Percentiles rank a stretch among this genome's conserved stretches.
Conservation (phyloP, 768 basidiomycete species). For the Royoungia palumana region DNA sequence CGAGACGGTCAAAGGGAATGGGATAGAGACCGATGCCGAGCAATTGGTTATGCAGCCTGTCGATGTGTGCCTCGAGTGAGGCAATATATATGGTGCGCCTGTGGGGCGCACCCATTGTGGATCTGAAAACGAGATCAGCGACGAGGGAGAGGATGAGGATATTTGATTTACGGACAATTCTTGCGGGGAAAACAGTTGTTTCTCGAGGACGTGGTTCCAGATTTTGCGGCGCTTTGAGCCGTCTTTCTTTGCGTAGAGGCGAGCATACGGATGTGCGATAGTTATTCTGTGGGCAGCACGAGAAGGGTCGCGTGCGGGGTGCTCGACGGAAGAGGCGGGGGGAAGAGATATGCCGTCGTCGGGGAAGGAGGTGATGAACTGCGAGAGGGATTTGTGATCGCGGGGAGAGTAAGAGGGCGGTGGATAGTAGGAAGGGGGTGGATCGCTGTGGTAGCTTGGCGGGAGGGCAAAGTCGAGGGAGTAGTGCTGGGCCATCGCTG, state of each 20-base stretch:
- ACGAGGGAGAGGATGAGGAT: neutral
- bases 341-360: slow-evolving; percentile 24
- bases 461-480: slow-evolving; percentile 9
- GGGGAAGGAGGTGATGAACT: slow-evolving; percentile 14
- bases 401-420: neutral
- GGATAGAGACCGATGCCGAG: slow-evolving; percentile 53
- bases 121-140: slow-evolving; percentile 33
- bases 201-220: slow-evolving; percentile 78
- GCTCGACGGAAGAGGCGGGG: slow-evolving; percentile 8
- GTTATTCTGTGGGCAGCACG: slow-evolving; percentile 26
- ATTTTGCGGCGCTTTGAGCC: slow-evolving; percentile 67
- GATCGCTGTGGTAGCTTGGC: slow-evolving; percentile 9
- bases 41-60: slow-evolving; percentile 60
- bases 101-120: slow-evolving; percentile 63
- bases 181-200: slow-evolving; percentile 60
- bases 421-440: slow-evolving; percentile 11
- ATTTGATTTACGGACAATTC: slow-evolving; percentile 50
- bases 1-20: slow-evolving; percentile 52
- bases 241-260: slow-evolving; percentile 62
- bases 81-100: slow-evolving; percentile 69
- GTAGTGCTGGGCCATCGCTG: slow-evolving; percentile 21
- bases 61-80: slow-evolving; percentile 71
- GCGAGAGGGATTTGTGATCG: slow-evolving; percentile 4
- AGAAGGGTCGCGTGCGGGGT: slow-evolving; percentile 14
- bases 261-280: slow-evolving; percentile 66